These are phyloP conservation scores for Hyphopichia pseudoburtonii DNA, from an alignment of 1,139 yeast species.

Conservation along the genomic window DNA sequence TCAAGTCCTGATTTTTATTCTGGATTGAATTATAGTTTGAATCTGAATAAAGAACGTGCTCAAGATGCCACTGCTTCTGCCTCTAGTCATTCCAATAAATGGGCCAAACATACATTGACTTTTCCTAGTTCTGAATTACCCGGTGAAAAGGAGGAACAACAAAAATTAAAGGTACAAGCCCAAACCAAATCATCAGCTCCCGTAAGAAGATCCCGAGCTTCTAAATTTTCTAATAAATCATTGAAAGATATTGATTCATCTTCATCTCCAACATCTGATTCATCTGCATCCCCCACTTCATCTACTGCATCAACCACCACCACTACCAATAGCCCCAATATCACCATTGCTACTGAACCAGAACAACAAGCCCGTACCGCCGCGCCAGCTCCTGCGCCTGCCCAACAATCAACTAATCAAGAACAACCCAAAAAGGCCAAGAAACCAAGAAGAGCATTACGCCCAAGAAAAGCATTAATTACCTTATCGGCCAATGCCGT, in stretches of 20 bases:
- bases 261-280: conserved; percentile 6
- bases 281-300: conserved; percentile 4
- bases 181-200: conserved; percentile 14
- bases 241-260: conserved; percentile 8
- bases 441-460: conserved; percentile 63
- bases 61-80: conserved; percentile 13
- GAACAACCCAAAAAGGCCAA: conserved; percentile 22
- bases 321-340: neutral
- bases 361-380: conserved; percentile 1
- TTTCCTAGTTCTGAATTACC: conserved; percentile 14
- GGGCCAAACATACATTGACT: conserved; percentile 25
- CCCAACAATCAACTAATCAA: conserved; percentile 8
- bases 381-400: conserved; percentile 8
- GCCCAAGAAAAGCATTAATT: conserved; percentile 85
- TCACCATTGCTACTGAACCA: conserved; percentile 6
- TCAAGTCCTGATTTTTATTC: conserved; percentile 23
- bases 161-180: neutral
- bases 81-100: conserved; percentile 16
- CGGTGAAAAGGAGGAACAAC: conserved; percentile 3
- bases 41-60: conserved; percentile 10
- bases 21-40: conserved; percentile 25
- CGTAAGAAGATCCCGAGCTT: conserved; percentile 37
- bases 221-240: conserved; percentile 29
- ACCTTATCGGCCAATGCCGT: conserved; percentile 75
- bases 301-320: conserved; percentile 2